Percentiles rank a stretch among this genome's conserved stretches.
Conservation (phyloP, 2,329 filamentous ascomycete species). For the Fusarium oligoseptatum region DNA sequence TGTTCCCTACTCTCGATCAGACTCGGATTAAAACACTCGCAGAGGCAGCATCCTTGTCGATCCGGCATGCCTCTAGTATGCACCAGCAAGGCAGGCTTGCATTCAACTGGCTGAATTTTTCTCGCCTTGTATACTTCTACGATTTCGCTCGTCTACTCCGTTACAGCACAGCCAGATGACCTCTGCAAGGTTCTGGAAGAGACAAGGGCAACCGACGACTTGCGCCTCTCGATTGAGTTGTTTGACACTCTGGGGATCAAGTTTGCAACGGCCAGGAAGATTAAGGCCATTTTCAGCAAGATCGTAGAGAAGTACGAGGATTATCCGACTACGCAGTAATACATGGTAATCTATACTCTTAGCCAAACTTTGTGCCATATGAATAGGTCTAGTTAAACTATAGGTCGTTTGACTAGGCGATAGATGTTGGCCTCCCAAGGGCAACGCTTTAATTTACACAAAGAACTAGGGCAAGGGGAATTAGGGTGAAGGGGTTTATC, state of each 20-base stretch:
- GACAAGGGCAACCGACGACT: constrained; percentile 47
- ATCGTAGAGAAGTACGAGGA: neutral
- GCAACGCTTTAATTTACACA: neutral
- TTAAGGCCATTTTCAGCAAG: constrained; percentile 15
- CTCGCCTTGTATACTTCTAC: constrained; percentile 57
- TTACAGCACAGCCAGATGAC: constrained; percentile 54
- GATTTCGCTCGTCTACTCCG: constrained; percentile 59
- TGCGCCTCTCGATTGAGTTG: constrained; percentile 49
- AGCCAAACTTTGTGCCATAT: neutral
- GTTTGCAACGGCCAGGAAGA: constrained; percentile 49
- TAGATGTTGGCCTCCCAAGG: neutral
- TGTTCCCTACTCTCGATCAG: constrained; percentile 54
- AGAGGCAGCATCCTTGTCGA: constrained; percentile 57
- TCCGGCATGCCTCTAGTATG: constrained; percentile 57
- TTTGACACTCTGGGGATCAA: constrained; percentile 50
- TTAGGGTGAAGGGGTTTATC: neutral
- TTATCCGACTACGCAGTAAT: neutral
- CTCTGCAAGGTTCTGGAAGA: constrained; percentile 44
- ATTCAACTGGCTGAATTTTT: constrained; percentile 58
- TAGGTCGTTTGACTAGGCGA: neutral
- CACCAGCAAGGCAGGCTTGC: constrained; percentile 56
- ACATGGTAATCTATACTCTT: neutral
- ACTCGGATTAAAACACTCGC: constrained; percentile 53
- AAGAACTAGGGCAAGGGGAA: neutral
- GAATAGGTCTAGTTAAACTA: neutral